These are phyloP conservation scores for Solanum piurae DNA, from an alignment of 257 asterid genomes.

Conservation along the genomic window DNA sequence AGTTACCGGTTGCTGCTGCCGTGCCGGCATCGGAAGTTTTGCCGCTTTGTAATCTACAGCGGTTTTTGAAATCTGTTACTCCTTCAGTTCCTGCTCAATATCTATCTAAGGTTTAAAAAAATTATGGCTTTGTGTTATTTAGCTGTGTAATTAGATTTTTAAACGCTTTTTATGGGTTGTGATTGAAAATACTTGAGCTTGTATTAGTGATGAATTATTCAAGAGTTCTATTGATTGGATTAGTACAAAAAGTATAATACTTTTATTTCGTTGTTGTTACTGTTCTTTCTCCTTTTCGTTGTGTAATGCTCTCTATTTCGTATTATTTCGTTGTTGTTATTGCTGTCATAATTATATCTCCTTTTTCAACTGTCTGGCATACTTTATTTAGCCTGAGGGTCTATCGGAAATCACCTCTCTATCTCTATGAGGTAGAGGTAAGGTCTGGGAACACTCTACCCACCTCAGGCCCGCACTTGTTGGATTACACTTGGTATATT, in stretches of 20 bases:
- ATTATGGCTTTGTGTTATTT: not conserved
- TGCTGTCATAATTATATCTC: not conserved
- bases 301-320: not conserved
- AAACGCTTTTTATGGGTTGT: conserved; percentile 2
- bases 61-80: conserved; percentile 64
- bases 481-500: not conserved
- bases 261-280: not conserved
- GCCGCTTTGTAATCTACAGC: conserved; percentile 55
- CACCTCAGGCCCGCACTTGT: not conserved
- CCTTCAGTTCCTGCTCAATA: conserved; percentile 72
- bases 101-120: conserved; percentile 51
- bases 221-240: not conserved
- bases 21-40: conserved; percentile 12
- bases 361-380: not conserved
- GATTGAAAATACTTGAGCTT: not conserved
- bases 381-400: not conserved
- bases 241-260: not conserved
- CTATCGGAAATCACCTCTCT: not conserved
- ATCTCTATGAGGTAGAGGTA: not conserved
- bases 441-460: not conserved
- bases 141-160: not conserved
- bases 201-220: not conserved
- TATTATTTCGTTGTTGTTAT: not conserved
- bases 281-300: not conserved
- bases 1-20: conserved; percentile 11